A percentile compares a stretch with the other conserved stretches of the same genome.
Evolutionary conservation across 164 flowering plant genomes (phyloP).

Genomic region (Stephania japonica): DNA sequence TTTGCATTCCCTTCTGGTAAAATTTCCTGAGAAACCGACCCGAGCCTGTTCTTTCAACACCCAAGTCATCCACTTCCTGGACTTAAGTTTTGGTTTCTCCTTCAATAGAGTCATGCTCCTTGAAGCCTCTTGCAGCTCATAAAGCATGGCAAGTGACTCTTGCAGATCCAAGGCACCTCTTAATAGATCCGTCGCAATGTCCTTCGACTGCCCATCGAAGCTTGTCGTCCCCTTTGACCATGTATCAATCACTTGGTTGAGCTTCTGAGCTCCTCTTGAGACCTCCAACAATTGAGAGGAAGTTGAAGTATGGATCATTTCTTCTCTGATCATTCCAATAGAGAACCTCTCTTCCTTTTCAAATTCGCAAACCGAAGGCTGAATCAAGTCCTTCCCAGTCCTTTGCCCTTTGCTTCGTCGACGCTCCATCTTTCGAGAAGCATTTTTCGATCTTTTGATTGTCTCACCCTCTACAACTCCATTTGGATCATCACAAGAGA

Average conservation of each 20-base stretch:
- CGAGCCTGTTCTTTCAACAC: conserved; percentile 18
- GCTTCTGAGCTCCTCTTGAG: conserved; percentile 62
- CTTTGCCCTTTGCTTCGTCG: conserved; percentile 16
- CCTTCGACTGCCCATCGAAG: conserved; percentile 34
- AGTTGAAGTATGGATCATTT: conserved; percentile 20
- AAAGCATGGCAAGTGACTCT: conserved; percentile 64
- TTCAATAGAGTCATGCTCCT: conserved; percentile 34
- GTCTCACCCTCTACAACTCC: conserved; percentile 54
- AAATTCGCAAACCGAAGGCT: conserved; percentile 11
- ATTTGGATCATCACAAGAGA: conserved; percentile 71
- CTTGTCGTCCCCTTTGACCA: conserved; percentile 43
- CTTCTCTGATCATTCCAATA: conserved; percentile 20
- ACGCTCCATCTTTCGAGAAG: conserved; percentile 24
- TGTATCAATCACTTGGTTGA: conserved; percentile 52
- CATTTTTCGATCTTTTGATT: conserved; percentile 42
- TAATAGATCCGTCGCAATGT: conserved; percentile 60
- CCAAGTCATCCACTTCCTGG: conserved; percentile 17
- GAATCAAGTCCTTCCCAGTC: conserved; percentile 20
- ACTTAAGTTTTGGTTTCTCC: conserved; percentile 32
- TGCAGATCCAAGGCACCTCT: conserved; percentile 83
- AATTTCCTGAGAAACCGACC: conserved; percentile 16
- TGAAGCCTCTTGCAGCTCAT: conserved; percentile 67
- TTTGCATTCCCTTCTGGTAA: conserved; percentile 19
- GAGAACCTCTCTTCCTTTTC: conserved; percentile 22
- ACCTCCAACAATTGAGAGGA: conserved; percentile 55